These are phyloP conservation scores for Imleria badia DNA, from an alignment of 768 basidiomycete genomes.

Conservation along the genomic window DNA sequence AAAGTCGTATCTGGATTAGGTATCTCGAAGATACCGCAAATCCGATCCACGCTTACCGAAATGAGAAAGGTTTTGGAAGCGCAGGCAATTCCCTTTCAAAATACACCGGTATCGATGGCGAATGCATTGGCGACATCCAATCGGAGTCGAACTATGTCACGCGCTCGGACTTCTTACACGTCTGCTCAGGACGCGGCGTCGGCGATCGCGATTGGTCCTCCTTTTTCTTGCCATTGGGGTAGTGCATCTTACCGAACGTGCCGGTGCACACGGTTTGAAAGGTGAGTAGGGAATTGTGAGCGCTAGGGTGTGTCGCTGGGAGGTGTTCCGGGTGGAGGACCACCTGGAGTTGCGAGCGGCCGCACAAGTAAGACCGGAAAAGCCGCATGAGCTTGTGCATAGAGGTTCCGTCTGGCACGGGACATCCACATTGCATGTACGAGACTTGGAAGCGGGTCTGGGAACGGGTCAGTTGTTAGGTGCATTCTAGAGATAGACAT, in stretches of 20 bases:
- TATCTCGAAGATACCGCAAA: neutral
- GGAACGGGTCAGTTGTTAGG: constrained; percentile 9
- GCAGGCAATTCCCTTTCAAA: neutral
- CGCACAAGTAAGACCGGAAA: constrained; percentile 17
- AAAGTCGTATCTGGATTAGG: neutral
- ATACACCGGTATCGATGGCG: neutral
- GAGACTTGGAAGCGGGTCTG: constrained; percentile 45
- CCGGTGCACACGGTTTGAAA: constrained; percentile 28
- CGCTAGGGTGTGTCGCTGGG: constrained; percentile 54
- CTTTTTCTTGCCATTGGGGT: neutral
- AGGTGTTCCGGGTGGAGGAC: constrained; percentile 38
- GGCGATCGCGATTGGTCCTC: neutral
- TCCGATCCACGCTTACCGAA: neutral
- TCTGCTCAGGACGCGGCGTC: neutral
- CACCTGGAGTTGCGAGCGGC: constrained; percentile 32
- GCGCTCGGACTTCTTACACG: neutral
- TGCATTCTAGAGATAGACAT: neutral
- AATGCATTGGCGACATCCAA: neutral
- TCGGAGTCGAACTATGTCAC: neutral
- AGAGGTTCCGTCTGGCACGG: constrained; percentile 45
- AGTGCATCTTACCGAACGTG: constrained; percentile 13
- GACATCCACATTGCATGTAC: constrained; percentile 64
- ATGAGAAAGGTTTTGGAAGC: neutral
- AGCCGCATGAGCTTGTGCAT: constrained; percentile 42
- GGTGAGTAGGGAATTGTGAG: constrained; percentile 48